Evolutionary conservation across 768 basidiomycete genomes (phyloP), one percentile per base, ranked within the genome.

Genomic region (Artomyces pyxidatus): DNA sequence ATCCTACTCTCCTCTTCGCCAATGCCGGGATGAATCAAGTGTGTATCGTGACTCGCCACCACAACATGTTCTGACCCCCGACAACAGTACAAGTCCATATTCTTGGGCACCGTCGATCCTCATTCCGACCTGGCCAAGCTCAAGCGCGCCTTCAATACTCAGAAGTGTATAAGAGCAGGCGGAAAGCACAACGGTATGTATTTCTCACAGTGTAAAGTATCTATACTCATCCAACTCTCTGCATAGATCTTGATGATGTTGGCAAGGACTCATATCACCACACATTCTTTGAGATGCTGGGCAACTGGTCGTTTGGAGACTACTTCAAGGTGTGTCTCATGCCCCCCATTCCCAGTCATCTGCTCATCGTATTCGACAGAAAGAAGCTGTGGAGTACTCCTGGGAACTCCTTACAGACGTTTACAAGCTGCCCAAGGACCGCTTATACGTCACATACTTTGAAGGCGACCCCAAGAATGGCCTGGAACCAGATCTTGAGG

Each of bases 281-380:
- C 62, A 96, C 91, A 1, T 94, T 95, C 71, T 99, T 99, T 61
- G 96, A 99, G 70, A 99, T 99, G 96, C 70, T 99, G 54, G 96
- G 96, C 32, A 99, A 99, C 66, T 99, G 96, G 96, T 97, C 94
- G 4, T 99, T 98, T 58, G 96, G 96, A 0, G 94, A 99, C 67
- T 99, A 99, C 72, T 99, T 99, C 82, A 99, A 99, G 81, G 94
- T 81, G 45, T 39, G 65, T 59, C 21, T 4, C 29, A 23, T 17
- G 19, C 21, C 11, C 21, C 19, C 37, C 22, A 40, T 16, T 42
- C 25, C 32, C 30, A 48, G 23, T 35, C 38, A n/a, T 52, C 22
- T 12, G 39, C 39, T 29, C 28, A 35, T 47, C 26, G 12, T 39
- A 5, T 52, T 54, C 30, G 40, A 38, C 63, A 95, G 94, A 84